A percentile compares a stretch with the other conserved stretches of the same genome.
Conservation (phyloP, 306 rosid genomes). For the Malus domestica region ASM211411v1 NC_041803.1:10123501-10124000, state of each 20-base stretch:
- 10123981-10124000: too few relatives aligned
- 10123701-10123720: conserved; percentile 6
- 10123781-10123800: conserved; percentile 74
- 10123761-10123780: conserved; percentile 60
- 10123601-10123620: conserved; percentile 88
- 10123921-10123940: not conserved
- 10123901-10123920: not conserved
- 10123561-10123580: conserved; percentile 77
- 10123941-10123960: not conserved
- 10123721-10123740: conserved; percentile 26
- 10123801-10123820: conserved; percentile 50
- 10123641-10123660: conserved; percentile 38
- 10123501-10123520: conserved; percentile 72
- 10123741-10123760: conserved; percentile 68
- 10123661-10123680: not conserved
- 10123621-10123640: conserved; percentile 82
- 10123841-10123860: not conserved
- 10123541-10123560: conserved; percentile 69
- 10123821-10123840: not conserved
- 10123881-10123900: not conserved
- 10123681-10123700: not conserved
- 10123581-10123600: conserved; percentile 81
- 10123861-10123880: not conserved
- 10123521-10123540: conserved; percentile 68
- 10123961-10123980: too few relatives aligned